Evolutionary conservation across 2,329 filamentous ascomycete genomes (phyloP).

Genomic region (Talaromyces sp.): DNA sequence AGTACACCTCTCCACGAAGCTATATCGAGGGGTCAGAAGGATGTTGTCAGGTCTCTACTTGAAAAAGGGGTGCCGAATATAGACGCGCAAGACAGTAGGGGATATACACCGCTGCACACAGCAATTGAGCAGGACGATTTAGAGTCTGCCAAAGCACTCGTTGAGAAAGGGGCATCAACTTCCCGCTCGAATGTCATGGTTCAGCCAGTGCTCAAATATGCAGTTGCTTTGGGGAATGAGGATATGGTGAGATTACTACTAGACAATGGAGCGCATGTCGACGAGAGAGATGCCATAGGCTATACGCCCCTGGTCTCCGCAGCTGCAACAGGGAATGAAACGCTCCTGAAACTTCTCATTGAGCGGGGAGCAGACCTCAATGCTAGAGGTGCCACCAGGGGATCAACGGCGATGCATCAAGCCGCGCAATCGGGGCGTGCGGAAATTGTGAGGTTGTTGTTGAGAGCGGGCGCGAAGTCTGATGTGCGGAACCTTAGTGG

Average conservation of each 20-base stretch:
- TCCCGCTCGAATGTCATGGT: not conserved
- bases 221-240: not conserved
- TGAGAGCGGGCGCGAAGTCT: not conserved
- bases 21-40: not conserved
- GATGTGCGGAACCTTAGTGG: not conserved
- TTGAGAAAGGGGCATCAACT: constrained; percentile 4
- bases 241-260: constrained; percentile 1
- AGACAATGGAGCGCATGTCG: constrained; percentile 3
- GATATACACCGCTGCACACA: not conserved
- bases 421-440: not conserved
- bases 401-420: constrained; percentile 1
- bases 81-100: constrained; percentile 2
- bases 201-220: not conserved
- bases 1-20: constrained; percentile 6
- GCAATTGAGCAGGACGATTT: constrained; percentile 4
- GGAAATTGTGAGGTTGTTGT: not conserved
- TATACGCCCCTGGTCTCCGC: constrained; percentile 4
- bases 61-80: constrained; percentile 1
- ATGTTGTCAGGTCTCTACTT: not conserved
- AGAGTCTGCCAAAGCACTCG: not conserved
- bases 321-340: not conserved
- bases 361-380: constrained; percentile 3
- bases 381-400: not conserved
- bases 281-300: constrained; percentile 6
- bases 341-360: not conserved